Evolutionary conservation across 495 filamentous ascomycete species (phyloP).

Genomic region (Hyaloscypha variabilis): DNA sequence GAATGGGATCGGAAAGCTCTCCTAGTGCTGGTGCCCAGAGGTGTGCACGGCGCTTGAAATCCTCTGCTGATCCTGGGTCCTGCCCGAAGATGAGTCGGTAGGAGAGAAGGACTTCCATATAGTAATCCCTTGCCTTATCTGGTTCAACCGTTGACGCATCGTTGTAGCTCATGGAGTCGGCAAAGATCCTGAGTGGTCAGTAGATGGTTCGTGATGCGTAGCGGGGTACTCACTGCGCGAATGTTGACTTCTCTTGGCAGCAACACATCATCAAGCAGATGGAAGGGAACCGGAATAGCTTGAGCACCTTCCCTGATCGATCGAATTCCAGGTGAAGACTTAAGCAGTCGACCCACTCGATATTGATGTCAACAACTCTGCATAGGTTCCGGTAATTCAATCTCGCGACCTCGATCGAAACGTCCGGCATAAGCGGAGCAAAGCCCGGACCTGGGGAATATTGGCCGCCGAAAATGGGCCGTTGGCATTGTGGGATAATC

Average conservation of each 20-base stretch:
- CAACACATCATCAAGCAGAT: constrained; percentile 15
- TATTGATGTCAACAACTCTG: constrained; percentile 4
- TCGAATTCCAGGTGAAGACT: constrained; percentile 26
- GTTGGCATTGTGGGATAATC: constrained; percentile 18
- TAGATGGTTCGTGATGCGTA: background rate
- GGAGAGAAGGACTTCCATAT: constrained; percentile 24
- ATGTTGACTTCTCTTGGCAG: constrained; percentile 1
- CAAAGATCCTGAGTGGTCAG: background rate
- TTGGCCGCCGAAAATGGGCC: background rate
- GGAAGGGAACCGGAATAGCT: constrained; percentile 23
- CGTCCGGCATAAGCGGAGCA: background rate
- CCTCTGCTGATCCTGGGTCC: background rate
- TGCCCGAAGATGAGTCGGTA: constrained; percentile 25
- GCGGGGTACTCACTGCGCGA: constrained; percentile 5
- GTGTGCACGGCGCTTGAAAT: background rate
- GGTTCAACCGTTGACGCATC: background rate
- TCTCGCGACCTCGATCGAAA: constrained; percentile 8
- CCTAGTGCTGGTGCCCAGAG: background rate
- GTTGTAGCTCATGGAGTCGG: background rate
- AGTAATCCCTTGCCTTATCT: constrained; percentile 11
- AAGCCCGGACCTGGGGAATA: background rate
- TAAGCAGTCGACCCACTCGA: constrained; percentile 24
- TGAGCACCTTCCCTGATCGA: constrained; percentile 3
- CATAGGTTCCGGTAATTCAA: constrained; percentile 13
- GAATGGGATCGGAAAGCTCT: constrained; percentile 9